Percentiles rank a stretch among this genome's conserved stretches.
These are phyloP conservation scores for Eucalyptus sideroxylon DNA, from an alignment of 345 rosid species.

Conservation along the genomic window DNA sequence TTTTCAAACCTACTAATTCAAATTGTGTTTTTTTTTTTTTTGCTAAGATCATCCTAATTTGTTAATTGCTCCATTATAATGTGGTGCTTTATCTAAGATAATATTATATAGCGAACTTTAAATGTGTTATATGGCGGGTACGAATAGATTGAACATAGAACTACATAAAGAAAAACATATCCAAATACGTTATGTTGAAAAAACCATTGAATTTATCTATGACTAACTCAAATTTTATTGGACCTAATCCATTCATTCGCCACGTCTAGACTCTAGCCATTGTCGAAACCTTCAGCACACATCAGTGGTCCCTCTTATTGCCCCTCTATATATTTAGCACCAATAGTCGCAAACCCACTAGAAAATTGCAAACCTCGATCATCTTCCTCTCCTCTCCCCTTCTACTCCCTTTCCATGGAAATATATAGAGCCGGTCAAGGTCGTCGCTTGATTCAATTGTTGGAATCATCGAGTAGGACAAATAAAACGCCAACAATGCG, in stretches of 20 bases:
- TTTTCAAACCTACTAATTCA: not conserved
- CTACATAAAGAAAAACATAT: not conserved
- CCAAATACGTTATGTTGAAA: too few species aligned
- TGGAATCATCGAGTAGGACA: not conserved
- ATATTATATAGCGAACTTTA: too few species aligned
- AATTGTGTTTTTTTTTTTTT: too few species aligned
- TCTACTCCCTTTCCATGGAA: not conserved
- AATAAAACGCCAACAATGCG: too few species aligned
- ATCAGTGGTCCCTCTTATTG: too few species aligned
- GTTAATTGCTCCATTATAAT: not conserved
- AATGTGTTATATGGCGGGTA: not conserved
- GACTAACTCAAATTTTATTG: not conserved
- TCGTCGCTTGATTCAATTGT: not conserved
- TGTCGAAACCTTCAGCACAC: not conserved
- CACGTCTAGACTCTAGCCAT: too few species aligned
- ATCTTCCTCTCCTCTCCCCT: not conserved
- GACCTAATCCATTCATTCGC: not conserved
- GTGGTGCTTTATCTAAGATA: not conserved
- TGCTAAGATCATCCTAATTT: not conserved
- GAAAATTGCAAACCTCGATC: not conserved
- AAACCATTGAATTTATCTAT: too few species aligned
- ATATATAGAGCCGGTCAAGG: not conserved
- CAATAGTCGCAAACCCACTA: not conserved
- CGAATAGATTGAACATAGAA: not conserved
- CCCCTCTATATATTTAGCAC: not conserved